phyloP scores from a whole-genome alignment of 2,329 filamentous ascomycete genomes.

The Knoxdaviesia capensis region DNA sequence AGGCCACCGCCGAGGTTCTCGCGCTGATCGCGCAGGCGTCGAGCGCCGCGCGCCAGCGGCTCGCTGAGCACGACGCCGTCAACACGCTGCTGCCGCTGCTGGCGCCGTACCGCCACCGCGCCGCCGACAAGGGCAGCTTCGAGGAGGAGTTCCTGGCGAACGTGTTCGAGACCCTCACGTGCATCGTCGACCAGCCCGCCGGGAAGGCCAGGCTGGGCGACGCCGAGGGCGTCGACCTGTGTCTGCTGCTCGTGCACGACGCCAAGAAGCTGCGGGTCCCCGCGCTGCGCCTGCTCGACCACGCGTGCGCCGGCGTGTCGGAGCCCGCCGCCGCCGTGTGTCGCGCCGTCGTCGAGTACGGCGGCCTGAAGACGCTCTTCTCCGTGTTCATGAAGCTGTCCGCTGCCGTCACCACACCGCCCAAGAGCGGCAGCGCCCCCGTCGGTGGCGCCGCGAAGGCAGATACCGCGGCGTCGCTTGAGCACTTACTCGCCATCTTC shows the following conservation, averaged over 20 bases:
- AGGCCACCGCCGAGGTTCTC: conserved; percentile 81
- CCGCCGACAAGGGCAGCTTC: conserved; percentile 67
- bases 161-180: conserved; percentile 70
- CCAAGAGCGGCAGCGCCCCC: too few relatives aligned
- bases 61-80: conserved; percentile 49
- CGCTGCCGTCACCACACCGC: too few relatives aligned
- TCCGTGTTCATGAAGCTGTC: conserved; percentile 59
- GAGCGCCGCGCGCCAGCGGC: conserved; percentile 36
- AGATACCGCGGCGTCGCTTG: conserved; percentile 44
- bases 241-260: conserved; percentile 78
- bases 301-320: conserved; percentile 32
- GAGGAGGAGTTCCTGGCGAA: conserved; percentile 96
- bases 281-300: conserved; percentile 66
- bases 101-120: conserved; percentile 65
- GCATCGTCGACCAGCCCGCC: conserved; percentile 50
- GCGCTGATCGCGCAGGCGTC: conserved; percentile 74
- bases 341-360: conserved; percentile 57
- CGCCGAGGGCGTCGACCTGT: conserved; percentile 80
- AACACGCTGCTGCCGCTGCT: conserved; percentile 68
- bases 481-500: conserved; percentile 74
- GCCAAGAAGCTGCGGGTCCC: conserved; percentile 65
- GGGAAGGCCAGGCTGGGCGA: conserved; percentile 72
- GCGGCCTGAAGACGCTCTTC: conserved; percentile 70
- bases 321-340: conserved; percentile 46
- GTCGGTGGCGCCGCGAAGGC: conserved; percentile 15